phyloP scores from a whole-genome alignment of 768 basidiomycete species.

The Guyanaporus albipodus region DNA sequence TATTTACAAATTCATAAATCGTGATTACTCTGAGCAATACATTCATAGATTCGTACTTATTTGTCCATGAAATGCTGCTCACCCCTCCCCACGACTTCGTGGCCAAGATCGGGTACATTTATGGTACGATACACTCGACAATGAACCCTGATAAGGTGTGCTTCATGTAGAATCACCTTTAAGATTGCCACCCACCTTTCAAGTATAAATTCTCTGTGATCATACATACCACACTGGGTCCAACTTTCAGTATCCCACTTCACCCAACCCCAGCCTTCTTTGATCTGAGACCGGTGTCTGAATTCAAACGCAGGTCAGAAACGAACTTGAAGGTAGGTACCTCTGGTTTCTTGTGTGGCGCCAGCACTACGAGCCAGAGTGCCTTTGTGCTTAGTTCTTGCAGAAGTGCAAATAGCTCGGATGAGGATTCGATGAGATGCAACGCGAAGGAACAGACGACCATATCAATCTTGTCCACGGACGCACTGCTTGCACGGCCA shows the following conservation, averaged over 20 bases:
- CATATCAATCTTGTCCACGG: conserved; percentile 44
- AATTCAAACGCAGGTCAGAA: not conserved
- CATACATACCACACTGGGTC: conserved; percentile 39
- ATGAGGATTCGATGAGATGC: conserved; percentile 60
- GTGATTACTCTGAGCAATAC: not conserved
- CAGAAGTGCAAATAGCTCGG: conserved; percentile 60
- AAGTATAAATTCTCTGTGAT: conserved; percentile 41
- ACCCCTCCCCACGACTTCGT: conserved; percentile 5
- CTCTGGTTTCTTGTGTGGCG: conserved; percentile 76
- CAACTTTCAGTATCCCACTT: conserved; percentile 57
- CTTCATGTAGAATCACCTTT: not conserved
- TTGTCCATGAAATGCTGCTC: not conserved
- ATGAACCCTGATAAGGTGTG: conserved; percentile 20
- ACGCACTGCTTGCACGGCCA: not conserved
- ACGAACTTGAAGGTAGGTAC: conserved; percentile 35
- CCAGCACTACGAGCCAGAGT: conserved; percentile 63
- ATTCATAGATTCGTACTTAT: not conserved
- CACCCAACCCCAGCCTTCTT: conserved; percentile 62
- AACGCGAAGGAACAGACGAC: conserved; percentile 72
- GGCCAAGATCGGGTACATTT: conserved; percentile 2
- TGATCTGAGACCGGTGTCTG: conserved; percentile 40
- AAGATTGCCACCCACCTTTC: conserved; percentile 39
- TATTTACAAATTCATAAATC: conserved; percentile 17
- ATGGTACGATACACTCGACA: conserved; percentile 30
- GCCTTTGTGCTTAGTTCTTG: conserved; percentile 60